phyloP scores from a whole-genome alignment of 331 rosid genomes.

The Malus hybrid region DNA sequence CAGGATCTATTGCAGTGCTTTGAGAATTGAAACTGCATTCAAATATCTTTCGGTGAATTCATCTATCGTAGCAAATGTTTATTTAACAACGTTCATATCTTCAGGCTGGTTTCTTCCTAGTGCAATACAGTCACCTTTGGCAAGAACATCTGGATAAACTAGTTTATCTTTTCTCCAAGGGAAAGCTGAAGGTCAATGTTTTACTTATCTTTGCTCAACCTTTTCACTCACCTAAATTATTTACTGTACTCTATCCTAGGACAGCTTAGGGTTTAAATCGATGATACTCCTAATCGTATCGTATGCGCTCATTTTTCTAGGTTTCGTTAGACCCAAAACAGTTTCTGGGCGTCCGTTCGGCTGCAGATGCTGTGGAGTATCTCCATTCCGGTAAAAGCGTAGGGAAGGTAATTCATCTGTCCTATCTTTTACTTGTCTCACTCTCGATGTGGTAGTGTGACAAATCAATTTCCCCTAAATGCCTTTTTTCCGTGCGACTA shows the following conservation, averaged over 20 bases:
- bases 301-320: slow-evolving; percentile 26
- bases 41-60: neutral
- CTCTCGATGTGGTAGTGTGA: neutral
- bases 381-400: slow-evolving; percentile 95
- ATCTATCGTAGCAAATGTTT: neutral
- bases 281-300: neutral
- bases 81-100: slow-evolving; percentile 19
- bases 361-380: slow-evolving; percentile 85
- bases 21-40: neutral
- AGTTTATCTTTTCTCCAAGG: slow-evolving; percentile 50
- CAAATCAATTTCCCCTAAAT: neutral
- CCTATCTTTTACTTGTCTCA: neutral
- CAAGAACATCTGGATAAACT: slow-evolving; percentile 81
- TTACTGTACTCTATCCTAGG: too few species aligned
- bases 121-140: slow-evolving; percentile 69
- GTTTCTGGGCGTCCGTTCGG: slow-evolving; percentile 64
- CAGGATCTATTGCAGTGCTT: neutral
- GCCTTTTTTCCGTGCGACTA: neutral
- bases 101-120: slow-evolving; percentile 92
- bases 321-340: slow-evolving; percentile 70
- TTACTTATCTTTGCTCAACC: neutral
- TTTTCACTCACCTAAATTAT: neutral
- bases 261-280: too few species aligned
- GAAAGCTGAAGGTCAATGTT: slow-evolving; percentile 66
- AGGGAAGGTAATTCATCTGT: slow-evolving; percentile 64